Evolutionary conservation across 768 basidiomycete genomes (phyloP), one percentile per base, ranked within the genome.

Genomic region (Pleurotus djamor): DNA sequence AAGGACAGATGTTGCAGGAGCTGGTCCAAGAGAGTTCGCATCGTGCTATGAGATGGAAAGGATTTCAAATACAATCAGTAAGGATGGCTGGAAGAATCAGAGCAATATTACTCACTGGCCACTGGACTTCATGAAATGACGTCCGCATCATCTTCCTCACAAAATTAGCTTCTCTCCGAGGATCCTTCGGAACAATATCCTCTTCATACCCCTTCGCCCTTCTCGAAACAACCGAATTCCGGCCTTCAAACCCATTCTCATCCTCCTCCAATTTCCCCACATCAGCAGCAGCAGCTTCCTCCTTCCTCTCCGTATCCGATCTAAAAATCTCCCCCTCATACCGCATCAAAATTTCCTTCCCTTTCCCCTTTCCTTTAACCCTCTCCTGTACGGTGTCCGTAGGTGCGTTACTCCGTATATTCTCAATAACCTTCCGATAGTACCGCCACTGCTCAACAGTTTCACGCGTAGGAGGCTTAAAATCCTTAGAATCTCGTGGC

Each of bases 1-100:
- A 9, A 96, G 81, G 4, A 98, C 84, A 1, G 86, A 80, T 0
- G 83, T 82, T 0, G 92, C 85, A 0, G 92, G 94, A 10, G 89
- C 86, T 0, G 89, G 81, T 0, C 86, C 86, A 1, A 78, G 77
- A 1, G 93, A 91, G 65, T 90, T 76, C 21, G 74, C 73, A 69
- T 96, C 94, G 76, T 89, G 85, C 93, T 96, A 35, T 14, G 34
- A 36, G 45, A 28, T 34, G 45, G 36, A 52, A 60, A 35, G 35
- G 21, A 28, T 28, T n/a, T n/a, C n/a, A n/a, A n/a, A n/a, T n/a
- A 45, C 16, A 60, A 72, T 41, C 38, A 41, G 38, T 14, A 41
- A 41, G 7, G 38, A 7, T 7, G 38, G 14, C 38, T 7, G 14
- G 38, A 7, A 41, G n/a, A 41, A n/a, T 41, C 76, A 64, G 65